phyloP scores from a whole-genome alignment of 108 stramenopile genomes.

The Nannochloropsis salina region DNA sequence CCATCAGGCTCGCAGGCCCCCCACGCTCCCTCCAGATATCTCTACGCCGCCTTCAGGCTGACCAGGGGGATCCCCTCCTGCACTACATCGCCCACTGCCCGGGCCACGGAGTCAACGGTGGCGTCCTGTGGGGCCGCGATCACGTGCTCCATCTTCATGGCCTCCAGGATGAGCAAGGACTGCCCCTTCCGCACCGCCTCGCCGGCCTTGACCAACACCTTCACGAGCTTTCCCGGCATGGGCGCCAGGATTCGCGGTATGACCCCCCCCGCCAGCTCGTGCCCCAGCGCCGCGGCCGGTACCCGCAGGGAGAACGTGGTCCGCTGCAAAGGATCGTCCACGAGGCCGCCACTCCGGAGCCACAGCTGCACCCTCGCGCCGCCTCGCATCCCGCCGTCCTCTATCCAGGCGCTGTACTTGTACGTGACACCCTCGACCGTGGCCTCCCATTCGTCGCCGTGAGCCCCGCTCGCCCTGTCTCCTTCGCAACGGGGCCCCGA shows the following conservation, averaged over 20 bases:
- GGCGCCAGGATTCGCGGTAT: constrained; percentile 59
- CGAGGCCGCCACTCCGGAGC: constrained; percentile 25
- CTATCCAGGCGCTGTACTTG: constrained; percentile 53
- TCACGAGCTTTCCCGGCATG: constrained; percentile 77
- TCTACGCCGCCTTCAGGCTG: constrained; percentile 52
- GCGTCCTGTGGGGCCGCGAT: constrained; percentile 62
- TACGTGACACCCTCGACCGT: not conserved
- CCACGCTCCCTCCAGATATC: not conserved
- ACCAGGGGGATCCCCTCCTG: constrained; percentile 58
- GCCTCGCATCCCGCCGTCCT: constrained; percentile 58
- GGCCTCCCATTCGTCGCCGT: not conserved
- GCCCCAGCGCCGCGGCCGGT: constrained; percentile 46
- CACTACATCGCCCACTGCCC: constrained; percentile 59
- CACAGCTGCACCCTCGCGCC: constrained; percentile 30
- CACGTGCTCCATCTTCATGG: constrained; percentile 87
- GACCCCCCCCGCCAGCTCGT: constrained; percentile 28
- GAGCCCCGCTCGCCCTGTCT: not conserved
- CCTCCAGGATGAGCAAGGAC: constrained; percentile 69
- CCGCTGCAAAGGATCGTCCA: constrained; percentile 20
- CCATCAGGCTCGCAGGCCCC: too few species aligned
- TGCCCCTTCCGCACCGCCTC: constrained; percentile 62
- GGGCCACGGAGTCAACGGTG: constrained; percentile 46
- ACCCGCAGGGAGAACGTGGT: constrained; percentile 22
- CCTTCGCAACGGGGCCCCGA: not conserved
- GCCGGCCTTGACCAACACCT: constrained; percentile 58